Percentiles rank a stretch among this genome's conserved stretches.
These are phyloP conservation scores for Andrographis paniculata DNA, from an alignment of 305 asterid genomes.

Conservation along the genomic window DNA sequence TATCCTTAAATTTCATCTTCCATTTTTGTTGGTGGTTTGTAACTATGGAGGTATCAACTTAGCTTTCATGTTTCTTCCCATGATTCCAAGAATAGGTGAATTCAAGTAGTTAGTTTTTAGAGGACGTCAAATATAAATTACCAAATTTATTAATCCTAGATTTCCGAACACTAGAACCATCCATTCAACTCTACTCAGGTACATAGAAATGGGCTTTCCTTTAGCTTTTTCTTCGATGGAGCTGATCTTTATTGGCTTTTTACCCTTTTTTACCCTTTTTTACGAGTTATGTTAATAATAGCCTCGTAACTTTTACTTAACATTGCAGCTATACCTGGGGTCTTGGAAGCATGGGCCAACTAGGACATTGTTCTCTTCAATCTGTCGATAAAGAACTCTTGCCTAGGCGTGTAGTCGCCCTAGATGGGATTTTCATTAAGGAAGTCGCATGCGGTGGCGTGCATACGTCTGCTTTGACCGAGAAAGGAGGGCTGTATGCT, in stretches of 20 bases:
- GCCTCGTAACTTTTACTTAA: slow-evolving; percentile 9
- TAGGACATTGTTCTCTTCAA: slow-evolving; percentile 90
- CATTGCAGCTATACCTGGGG: slow-evolving; percentile 93
- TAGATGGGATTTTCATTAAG: slow-evolving; percentile 52
- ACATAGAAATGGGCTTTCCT: too few species aligned
- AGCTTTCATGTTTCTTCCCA: too few species aligned
- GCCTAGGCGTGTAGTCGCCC: slow-evolving; percentile 83
- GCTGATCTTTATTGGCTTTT: background rate
- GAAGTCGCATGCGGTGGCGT: slow-evolving; percentile 88
- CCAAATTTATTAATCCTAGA: too few species aligned
- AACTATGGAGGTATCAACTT: too few species aligned
- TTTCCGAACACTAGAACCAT: too few species aligned
- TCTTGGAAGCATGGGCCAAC: slow-evolving; percentile 95
- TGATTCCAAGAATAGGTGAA: too few species aligned
- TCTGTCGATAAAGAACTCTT: slow-evolving; percentile 74
- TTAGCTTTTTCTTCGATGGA: too few species aligned
- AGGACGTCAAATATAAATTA: too few species aligned
- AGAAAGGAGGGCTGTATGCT: slow-evolving; percentile 77
- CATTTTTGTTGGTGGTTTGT: too few species aligned
- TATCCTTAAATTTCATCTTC: too few species aligned
- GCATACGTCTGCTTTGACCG: slow-evolving; percentile 85
- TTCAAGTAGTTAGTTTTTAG: too few species aligned
- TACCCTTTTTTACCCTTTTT: background rate
- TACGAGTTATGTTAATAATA: background rate
- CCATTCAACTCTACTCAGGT: too few species aligned